Conservation (phyloP, 768 basidiomycete genomes). For the Rubroboletus pulcherrimus region DNA sequence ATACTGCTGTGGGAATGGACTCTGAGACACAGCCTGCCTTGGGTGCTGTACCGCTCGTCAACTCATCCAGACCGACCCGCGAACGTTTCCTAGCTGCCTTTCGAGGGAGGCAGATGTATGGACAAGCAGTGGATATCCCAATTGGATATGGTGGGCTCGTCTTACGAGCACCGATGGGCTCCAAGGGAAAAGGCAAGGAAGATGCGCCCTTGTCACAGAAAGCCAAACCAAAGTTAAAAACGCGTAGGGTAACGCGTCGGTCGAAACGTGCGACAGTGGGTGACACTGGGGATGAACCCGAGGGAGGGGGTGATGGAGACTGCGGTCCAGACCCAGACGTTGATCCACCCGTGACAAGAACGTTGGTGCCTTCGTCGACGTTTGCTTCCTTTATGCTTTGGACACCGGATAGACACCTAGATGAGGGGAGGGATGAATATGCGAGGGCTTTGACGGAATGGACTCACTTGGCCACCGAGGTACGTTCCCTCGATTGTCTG, state of each 20-base stretch:
- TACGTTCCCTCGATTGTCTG: conserved; percentile 27
- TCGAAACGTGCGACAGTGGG: conserved; percentile 27
- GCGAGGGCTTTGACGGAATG: conserved; percentile 65
- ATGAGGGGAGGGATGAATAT: conserved; percentile 72
- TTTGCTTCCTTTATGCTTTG: conserved; percentile 74
- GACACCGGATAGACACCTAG: conserved; percentile 68
- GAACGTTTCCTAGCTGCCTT: conserved; percentile 55
- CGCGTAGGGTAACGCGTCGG: conserved; percentile 9
- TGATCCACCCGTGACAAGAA: conserved; percentile 22
- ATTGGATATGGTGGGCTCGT: conserved; percentile 67
- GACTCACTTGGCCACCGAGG: conserved; percentile 61
- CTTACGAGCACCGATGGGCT: conserved; percentile 33
- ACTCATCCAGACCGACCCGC: background rate
- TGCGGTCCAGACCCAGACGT: conserved; percentile 4
- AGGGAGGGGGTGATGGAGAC: conserved; percentile 22
- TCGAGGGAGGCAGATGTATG: conserved; percentile 71
- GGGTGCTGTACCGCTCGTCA: background rate
- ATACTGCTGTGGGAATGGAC: background rate
- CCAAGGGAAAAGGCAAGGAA: conserved; percentile 17
- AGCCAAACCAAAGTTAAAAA: conserved; percentile 12
- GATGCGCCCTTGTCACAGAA: background rate
- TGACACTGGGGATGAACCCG: conserved; percentile 27
- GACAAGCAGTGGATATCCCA: conserved; percentile 58
- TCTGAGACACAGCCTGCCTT: conserved; percentile 13
- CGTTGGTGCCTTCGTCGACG: conserved; percentile 45